Conservation (phyloP, 1,139 yeast genomes). For the Pneumocystis carinii region DNA sequence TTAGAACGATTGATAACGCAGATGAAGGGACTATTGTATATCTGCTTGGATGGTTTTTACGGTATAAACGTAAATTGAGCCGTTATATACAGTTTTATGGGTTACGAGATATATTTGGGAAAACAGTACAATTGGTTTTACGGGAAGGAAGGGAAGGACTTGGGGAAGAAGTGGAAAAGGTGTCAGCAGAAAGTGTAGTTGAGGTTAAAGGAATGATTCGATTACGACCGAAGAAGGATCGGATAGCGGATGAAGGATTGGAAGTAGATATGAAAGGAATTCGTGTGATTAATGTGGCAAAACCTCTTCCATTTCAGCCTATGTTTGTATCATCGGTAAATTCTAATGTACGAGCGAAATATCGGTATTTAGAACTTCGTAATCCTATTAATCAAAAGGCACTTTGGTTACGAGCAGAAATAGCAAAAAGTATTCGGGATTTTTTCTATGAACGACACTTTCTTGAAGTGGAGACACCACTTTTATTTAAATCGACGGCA, state of each 20-base stretch:
- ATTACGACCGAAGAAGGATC: constrained; percentile 15
- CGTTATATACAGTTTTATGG: constrained; percentile 6
- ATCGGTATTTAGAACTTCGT: constrained; percentile 65
- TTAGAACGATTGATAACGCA: neutral
- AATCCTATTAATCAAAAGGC: constrained; percentile 31
- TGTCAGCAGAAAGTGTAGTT: constrained; percentile 11
- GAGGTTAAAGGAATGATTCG: constrained; percentile 14
- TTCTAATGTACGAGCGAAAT: constrained; percentile 54
- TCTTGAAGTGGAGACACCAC: constrained; percentile 82
- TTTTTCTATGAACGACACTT: constrained; percentile 37
- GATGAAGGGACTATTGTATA: neutral
- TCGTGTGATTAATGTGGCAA: constrained; percentile 48
- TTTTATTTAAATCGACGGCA: constrained; percentile 86
- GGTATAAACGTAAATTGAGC: constrained; percentile 8
- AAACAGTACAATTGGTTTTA: constrained; percentile 1
- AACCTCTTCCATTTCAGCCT: constrained; percentile 53
- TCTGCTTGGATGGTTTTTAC: constrained; percentile 9
- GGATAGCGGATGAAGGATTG: constrained; percentile 23
- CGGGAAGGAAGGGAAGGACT: neutral
- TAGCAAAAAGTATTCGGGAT: constrained; percentile 41
- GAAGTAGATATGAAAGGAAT: constrained; percentile 43
- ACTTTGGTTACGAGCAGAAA: constrained; percentile 45
- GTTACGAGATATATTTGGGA: constrained; percentile 3
- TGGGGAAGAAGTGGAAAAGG: neutral
- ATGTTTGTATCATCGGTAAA: constrained; percentile 37